These are phyloP conservation scores for Eimeria zaria DNA, from an alignment of 169 alveolate genomes.

Conservation along the genomic window DNA sequence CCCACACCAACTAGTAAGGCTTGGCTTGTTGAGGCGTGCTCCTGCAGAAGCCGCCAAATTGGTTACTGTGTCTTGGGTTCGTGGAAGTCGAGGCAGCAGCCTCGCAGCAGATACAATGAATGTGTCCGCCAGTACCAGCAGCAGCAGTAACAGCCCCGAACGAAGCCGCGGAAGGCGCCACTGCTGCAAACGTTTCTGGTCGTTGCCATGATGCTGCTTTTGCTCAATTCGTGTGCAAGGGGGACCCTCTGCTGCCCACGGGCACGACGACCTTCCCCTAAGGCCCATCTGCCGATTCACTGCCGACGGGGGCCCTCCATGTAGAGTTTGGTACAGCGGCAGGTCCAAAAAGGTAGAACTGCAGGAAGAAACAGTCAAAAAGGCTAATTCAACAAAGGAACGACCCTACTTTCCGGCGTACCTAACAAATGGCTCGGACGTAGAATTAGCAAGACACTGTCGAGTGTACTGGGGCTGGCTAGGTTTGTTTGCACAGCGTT, in stretches of 20 bases:
- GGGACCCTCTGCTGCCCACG: constrained; percentile 26
- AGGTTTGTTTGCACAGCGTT: background rate
- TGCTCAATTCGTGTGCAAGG: background rate
- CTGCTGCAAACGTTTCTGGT: background rate
- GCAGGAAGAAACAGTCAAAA: no score
- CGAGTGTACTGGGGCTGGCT: constrained; percentile 5
- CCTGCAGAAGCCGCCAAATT: background rate
- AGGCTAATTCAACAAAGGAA: background rate
- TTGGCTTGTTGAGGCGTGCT: background rate
- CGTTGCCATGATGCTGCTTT: background rate
- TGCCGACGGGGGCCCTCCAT: constrained; percentile 50
- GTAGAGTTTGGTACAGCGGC: background rate
- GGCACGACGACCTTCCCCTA: background rate
- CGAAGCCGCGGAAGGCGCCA: background rate
- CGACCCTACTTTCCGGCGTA: background rate
- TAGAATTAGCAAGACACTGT: background rate
- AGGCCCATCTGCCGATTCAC: constrained; percentile 43
- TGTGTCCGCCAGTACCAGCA: background rate
- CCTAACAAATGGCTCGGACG: background rate
- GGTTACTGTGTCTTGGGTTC: background rate
- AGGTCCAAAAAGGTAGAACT: background rate
- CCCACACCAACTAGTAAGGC: no score
- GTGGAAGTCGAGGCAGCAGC: constrained; percentile 12
- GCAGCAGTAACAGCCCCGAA: background rate
- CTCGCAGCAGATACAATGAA: constrained; percentile 12